These are phyloP conservation scores for Diaporthe caulivora DNA, from an alignment of 2,329 filamentous ascomycete species.

Conservation along the genomic window DNA sequence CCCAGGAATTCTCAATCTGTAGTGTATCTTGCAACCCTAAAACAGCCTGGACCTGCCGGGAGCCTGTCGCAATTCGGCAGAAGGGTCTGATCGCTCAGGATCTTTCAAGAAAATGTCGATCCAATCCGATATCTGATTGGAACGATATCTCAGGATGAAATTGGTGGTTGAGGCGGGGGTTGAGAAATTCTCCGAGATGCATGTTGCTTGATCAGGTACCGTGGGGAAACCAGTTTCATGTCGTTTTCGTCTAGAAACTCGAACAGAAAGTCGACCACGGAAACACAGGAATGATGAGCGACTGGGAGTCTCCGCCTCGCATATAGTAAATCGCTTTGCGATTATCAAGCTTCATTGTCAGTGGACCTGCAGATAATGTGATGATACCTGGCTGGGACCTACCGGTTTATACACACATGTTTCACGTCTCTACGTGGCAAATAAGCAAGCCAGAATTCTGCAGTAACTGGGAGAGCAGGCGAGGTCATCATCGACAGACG, in stretches of 20 bases:
- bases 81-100: not conserved
- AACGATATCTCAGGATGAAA: not conserved
- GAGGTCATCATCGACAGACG: not conserved
- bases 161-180: not conserved
- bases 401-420: not conserved
- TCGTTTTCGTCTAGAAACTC: not conserved
- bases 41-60: not conserved
- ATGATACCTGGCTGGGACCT: not conserved
- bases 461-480: not conserved
- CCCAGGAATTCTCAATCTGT: conserved; percentile 10
- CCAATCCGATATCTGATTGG: not conserved
- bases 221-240: not conserved
- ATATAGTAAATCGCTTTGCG: not conserved
- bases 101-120: not conserved
- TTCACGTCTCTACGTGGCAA: too few relatives aligned
- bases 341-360: too few relatives aligned
- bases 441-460: not conserved
- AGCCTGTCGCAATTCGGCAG: not conserved
- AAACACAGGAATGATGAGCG: not conserved
- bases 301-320: not conserved
- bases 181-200: conserved; percentile 10
- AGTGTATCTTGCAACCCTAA: not conserved
- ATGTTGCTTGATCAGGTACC: not conserved
- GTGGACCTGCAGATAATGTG: not conserved
- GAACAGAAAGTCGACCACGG: not conserved